Evolutionary conservation across 2,329 filamentous ascomycete genomes (phyloP), one percentile per base, ranked within the genome.

Genomic region (Colletotrichum tropicale): DNA sequence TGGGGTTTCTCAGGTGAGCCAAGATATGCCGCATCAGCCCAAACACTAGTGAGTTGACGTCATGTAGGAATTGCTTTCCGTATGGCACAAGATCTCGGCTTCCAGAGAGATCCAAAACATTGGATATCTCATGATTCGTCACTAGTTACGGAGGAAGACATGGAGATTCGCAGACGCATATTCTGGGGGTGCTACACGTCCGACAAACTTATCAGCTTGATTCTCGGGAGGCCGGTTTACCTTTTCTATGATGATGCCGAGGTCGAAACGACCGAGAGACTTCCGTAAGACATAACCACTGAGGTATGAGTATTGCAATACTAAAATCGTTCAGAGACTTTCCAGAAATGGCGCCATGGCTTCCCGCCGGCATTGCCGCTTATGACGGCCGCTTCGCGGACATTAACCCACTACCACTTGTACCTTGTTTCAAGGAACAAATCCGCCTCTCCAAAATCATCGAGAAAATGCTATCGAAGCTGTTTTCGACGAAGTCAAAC

Each of bases 141-240:
- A 0, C 55, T 81, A 0, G 72, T 64, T 2, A 78, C 79, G 0
- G 62, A 69, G 0, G 79, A 81, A 34, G 80, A 82, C 24, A 32
- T 80, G 18, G 81, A 81, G 34, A 78, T 82, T 8, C 77, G 80
- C 0, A 61, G 81, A 3, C 79, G 80, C 1, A 82, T 82, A n/a
- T 82, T 80, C 61, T 82, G 81, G 81, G 81, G 81, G 8, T 81
- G 79, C 36, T 82, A 82, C 62, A 74, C 77, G 8, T 81, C 80
- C 2, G 81, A 82, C 65, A 81, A 82, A 38, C 34, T 80, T 4
- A 78, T 79, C 34, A 80, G 78, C 55, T 68, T 78, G 8, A 72
- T 78, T 4, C 60, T 80, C 5, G 79, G 78, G 2, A 71, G 76
- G 13, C 76, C 77, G 0, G 72, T 80, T 1, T 71, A 78, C 30